These are phyloP conservation scores for Trichoderma endophyticum DNA, from an alignment of 2,329 filamentous ascomycete species.

Conservation along the genomic window DNA sequence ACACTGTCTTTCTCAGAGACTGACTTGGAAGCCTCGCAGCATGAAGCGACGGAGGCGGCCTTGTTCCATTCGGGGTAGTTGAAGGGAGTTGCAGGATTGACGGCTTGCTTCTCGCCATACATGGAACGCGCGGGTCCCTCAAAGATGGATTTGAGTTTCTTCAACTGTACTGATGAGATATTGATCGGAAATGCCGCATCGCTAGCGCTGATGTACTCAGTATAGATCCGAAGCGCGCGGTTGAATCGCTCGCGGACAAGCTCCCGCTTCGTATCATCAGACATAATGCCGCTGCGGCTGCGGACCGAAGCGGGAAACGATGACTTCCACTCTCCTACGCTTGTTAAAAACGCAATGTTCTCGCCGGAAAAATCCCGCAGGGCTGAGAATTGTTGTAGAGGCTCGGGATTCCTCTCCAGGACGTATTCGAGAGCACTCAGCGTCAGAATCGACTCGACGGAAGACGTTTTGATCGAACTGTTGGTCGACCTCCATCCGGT, in stretches of 20 bases:
- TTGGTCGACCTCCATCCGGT: constrained; percentile 34
- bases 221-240: constrained; percentile 59
- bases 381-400: constrained; percentile 62
- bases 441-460: constrained; percentile 47
- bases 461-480: constrained; percentile 27
- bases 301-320: constrained; percentile 28
- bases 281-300: constrained; percentile 19
- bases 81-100: constrained; percentile 41
- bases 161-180: constrained; percentile 53
- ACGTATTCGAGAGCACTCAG: constrained; percentile 62
- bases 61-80: constrained; percentile 19
- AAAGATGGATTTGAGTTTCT: constrained; percentile 54
- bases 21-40: background rate
- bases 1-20: background rate
- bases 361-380: constrained; percentile 44
- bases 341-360: background rate
- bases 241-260: constrained; percentile 50
- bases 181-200: constrained; percentile 65
- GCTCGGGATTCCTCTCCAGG: constrained; percentile 55
- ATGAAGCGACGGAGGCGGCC: background rate
- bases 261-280: constrained; percentile 26
- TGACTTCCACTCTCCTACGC: constrained; percentile 39
- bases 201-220: constrained; percentile 54
- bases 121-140: constrained; percentile 46
- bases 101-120: constrained; percentile 35